Evolutionary conservation across 805 yeast genomes (phyloP).

Genomic region (Metschnikowia lunata): DNA sequence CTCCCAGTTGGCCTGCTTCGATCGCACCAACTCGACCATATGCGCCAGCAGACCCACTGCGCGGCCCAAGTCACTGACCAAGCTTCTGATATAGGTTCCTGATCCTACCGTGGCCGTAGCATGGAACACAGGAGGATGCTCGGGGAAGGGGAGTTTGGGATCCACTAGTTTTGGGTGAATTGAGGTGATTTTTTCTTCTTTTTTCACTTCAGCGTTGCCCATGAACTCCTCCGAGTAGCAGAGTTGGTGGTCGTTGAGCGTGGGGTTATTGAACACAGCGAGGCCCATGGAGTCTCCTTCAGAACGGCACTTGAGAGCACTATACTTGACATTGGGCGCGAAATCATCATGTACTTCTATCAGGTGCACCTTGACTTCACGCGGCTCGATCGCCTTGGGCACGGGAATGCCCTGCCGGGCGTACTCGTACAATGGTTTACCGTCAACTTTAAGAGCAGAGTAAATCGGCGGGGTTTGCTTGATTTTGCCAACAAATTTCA

Average conservation of each 20-base stretch:
- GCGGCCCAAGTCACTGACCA: slow-evolving; percentile 84
- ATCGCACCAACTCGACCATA: slow-evolving; percentile 78
- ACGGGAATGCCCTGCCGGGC: slow-evolving; percentile 84
- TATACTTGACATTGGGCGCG: slow-evolving; percentile 52
- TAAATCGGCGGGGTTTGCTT: slow-evolving; percentile 92
- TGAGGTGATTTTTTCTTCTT: slow-evolving; percentile 36
- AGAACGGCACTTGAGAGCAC: slow-evolving; percentile 38
- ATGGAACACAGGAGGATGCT: slow-evolving; percentile 64
- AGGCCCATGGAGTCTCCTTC: slow-evolving; percentile 46
- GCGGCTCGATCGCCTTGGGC: slow-evolving; percentile 73
- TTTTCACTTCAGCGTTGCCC: slow-evolving; percentile 29
- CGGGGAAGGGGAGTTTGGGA: slow-evolving; percentile 37
- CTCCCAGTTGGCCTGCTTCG: slow-evolving; percentile 81
- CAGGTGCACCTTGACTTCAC: slow-evolving; percentile 61
- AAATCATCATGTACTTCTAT: slow-evolving; percentile 55
- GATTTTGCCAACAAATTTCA: slow-evolving; percentile 73
- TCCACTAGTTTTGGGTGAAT: slow-evolving; percentile 35
- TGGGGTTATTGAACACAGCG: slow-evolving; percentile 44
- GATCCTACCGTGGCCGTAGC: slow-evolving; percentile 80
- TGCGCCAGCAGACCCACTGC: slow-evolving; percentile 77
- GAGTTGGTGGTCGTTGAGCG: slow-evolving; percentile 59
- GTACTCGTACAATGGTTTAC: slow-evolving; percentile 89
- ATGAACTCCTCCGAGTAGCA: slow-evolving; percentile 54
- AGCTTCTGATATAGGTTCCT: slow-evolving; percentile 90
- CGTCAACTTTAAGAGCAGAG: slow-evolving; percentile 91